phyloP scores from a whole-genome alignment of 257 asterid genomes.

The Nicotiana obtusifolia region DNA sequence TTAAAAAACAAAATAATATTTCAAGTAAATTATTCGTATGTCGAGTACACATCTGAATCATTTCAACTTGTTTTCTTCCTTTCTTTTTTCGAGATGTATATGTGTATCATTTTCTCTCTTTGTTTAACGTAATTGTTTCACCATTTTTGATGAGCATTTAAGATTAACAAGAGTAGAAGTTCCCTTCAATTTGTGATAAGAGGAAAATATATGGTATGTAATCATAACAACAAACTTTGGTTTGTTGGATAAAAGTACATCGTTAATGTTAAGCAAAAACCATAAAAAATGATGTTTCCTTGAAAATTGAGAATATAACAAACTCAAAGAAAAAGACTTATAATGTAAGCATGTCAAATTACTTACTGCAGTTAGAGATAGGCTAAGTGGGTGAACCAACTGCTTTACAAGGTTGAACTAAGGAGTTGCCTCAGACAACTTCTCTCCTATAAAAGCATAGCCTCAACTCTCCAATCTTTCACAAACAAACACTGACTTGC shows the following conservation, averaged over 20 bases:
- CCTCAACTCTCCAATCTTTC: constrained; percentile 24
- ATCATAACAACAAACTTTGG: neutral
- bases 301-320: constrained; percentile 6
- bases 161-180: neutral
- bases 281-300: neutral
- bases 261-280: constrained; percentile 26
- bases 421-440: constrained; percentile 25
- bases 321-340: constrained; percentile 22
- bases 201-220: neutral
- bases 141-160: no score
- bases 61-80: no score
- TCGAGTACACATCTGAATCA: no score
- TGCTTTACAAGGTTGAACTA: constrained; percentile 36
- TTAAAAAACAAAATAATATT: neutral
- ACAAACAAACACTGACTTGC: constrained; percentile 12
- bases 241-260: neutral
- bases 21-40: no score
- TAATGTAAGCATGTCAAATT: constrained; percentile 21
- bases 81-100: no score
- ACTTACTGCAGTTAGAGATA: constrained; percentile 19
- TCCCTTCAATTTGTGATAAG: neutral
- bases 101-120: no score
- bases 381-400: constrained; percentile 75
- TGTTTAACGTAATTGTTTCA: no score
- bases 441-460: constrained; percentile 34